Base-by-base conservation (phyloP, 257 asterid genomes). In the Solanum sparsipilum region DNA sequence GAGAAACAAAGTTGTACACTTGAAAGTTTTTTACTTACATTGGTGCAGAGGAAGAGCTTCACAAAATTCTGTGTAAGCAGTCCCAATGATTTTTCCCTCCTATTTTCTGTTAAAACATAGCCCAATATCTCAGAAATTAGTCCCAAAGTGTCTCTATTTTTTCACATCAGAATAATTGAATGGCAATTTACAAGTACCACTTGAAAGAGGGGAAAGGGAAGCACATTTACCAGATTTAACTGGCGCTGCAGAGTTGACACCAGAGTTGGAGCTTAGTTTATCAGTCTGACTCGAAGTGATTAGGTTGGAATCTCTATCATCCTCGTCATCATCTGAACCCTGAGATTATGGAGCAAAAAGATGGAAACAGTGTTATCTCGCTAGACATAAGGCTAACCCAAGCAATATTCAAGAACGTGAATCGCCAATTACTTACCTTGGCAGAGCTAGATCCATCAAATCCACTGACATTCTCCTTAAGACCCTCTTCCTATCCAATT, bases 31-130 rank as follows among this genome's bases (percentile, higher is more conserved):
- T 44, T 12, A 86, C 96, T 94, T 91, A 97, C 99, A 91, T 96
- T 93, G 73, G 96, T 93, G 91, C 99, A 96, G 79, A 97, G 94
- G 84, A 97, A 97, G 52, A 97, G 98, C 93, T 97, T 97, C 73
- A 97, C 93, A 89, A 96, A 97, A 90, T 97, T 97, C 88, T 94
- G 99, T 1, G 99, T 97, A n/a, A 97, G 99, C 89, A 97, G 96
- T 41, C 98, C 98, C 86, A 97, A 91, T 58, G 99, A 97, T 90
- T 97, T 97, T 89, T 97, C 99, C 90, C 94, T 97, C 88, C 99
- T 94, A 88, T 94, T 96, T 81, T 94, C 98, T 85, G 94, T 92
- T 90, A 84, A 60, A 86, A 44, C 75, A 68, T 48, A 31, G 1
- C 18, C 70, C 86, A 20, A 48, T 48, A n/a, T 31, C 70, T 82